Evolutionary conservation across 352 stramenopile genomes (phyloP), one percentile per base, ranked within the genome.

Genomic region (Pythium pectinolyticum): DNA sequence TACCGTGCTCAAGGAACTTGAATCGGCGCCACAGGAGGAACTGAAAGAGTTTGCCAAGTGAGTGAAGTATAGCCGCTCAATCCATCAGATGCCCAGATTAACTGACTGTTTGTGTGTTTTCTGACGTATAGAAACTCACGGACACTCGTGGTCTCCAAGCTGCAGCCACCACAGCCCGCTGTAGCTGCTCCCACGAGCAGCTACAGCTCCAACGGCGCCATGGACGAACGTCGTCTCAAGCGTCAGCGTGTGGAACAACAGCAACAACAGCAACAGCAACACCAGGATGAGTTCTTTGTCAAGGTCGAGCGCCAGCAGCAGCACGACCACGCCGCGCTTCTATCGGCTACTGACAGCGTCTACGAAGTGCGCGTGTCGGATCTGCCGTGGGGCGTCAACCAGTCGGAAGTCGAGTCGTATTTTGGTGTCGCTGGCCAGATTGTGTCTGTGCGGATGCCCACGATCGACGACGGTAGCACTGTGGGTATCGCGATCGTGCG

Each of bases 341-440:
- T 53, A 46, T 15, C 12, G n/a, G 54, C 11, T 20, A 31, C 19
- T 37, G 63, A 37, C 20, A 66, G 61, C 1, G 53, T 64, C 2
- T 74, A 77, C 37, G 77, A 90, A 34, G 78, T 88, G 15, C 84
- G 79, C 60, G 79, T 90, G 46, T 83, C 81, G n/a, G 79, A 88
- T 19, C 57, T 90, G 66, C 77, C 79, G 35, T 88, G 77, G 77
- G 74, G 74, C 2, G 71, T 72, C 11, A 75, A 71, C 24, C 66
- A 86, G 54, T 53, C 37, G 35, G 75, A 88, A 32, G 77, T 90
- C 34, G 72, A 75, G 48, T 78, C 77, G 63, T 90, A 88, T 53
- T 90, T 90, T 70, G 70, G 78, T 30, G 76, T 83, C 25, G 77
- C 74, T 30, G 77, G 81, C 22, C 32, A 58, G 12, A 73, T 90